Evolutionary conservation across 225 moss, liverwort and hornwort genomes (phyloP).

Genomic region (Straminergon stramineum): DNA sequence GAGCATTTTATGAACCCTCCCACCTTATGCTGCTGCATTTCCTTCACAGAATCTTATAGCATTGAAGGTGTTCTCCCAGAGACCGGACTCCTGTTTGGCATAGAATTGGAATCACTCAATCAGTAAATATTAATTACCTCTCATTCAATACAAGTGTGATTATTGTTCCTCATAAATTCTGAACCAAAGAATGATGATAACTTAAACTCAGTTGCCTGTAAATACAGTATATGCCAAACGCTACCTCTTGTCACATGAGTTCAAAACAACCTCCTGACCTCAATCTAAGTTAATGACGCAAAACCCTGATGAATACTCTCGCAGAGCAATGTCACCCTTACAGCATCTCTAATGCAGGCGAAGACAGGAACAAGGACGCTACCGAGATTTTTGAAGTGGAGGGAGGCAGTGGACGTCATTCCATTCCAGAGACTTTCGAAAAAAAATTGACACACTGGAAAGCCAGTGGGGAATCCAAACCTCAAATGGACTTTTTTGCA

Average conservation of each 20-base stretch:
- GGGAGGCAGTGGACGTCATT: not conserved
- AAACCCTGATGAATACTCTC: not conserved
- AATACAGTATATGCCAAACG: not conserved
- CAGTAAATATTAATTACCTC: not conserved
- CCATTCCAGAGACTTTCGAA: not conserved
- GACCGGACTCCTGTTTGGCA: not conserved
- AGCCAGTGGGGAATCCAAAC: not conserved
- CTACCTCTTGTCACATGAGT: not conserved
- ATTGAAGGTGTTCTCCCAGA: not conserved
- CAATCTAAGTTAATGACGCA: not conserved
- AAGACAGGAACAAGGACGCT: no score
- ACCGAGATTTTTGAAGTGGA: not conserved
- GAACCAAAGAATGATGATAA: not conserved
- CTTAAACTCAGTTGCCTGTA: not conserved
- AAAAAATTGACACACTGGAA: not conserved
- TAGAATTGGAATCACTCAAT: not conserved
- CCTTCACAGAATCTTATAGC: not conserved
- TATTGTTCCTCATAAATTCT: not conserved
- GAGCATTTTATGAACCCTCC: not conserved
- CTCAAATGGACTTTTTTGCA: not conserved
- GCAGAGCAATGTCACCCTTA: not conserved
- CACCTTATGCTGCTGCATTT: not conserved
- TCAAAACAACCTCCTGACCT: not conserved
- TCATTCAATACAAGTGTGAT: not conserved
- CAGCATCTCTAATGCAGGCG: not conserved